Conservation (phyloP, 768 basidiomycete genomes). For the Suillus ampliporus region DNA sequence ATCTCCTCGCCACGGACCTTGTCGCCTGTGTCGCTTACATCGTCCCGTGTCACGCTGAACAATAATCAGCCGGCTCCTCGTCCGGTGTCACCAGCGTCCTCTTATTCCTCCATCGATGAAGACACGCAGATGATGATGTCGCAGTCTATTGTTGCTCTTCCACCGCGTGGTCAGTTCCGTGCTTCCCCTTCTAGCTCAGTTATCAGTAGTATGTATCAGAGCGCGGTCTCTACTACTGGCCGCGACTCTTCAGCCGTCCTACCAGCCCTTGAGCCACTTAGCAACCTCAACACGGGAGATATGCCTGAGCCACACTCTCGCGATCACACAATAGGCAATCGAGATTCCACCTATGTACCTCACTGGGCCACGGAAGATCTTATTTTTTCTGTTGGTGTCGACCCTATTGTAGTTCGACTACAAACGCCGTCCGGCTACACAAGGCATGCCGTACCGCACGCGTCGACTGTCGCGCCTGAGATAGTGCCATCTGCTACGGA, state of each 20-base stretch:
- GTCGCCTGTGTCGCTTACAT: conserved; percentile 32
- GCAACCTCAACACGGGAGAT: conserved; percentile 5
- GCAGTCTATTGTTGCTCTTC: conserved; percentile 71
- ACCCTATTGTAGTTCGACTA: conserved; percentile 64
- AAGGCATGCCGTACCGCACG: conserved; percentile 18
- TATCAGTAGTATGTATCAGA: conserved; percentile 78
- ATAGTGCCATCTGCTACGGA: conserved; percentile 9
- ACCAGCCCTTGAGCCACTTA: background rate
- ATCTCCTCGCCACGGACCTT: conserved; percentile 26
- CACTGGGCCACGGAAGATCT: conserved; percentile 42
- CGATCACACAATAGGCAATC: background rate
- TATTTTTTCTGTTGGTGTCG: conserved; percentile 65
- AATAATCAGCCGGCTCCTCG: conserved; percentile 6
- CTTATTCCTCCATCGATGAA: conserved; percentile 63
- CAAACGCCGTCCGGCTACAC: conserved; percentile 46
- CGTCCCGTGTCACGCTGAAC: conserved; percentile 21
- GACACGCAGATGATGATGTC: conserved; percentile 72
- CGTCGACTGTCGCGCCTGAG: conserved; percentile 6
- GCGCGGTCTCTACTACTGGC: conserved; percentile 56
- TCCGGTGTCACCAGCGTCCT: conserved; percentile 52
- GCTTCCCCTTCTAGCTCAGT: conserved; percentile 53
- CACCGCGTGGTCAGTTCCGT: conserved; percentile 41
- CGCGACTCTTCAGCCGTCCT: conserved; percentile 7
- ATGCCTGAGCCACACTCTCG: conserved; percentile 6
- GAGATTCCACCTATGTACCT: conserved; percentile 12